Conservation (phyloP, 1,139 yeast genomes). For the Pichia sp. region DNA sequence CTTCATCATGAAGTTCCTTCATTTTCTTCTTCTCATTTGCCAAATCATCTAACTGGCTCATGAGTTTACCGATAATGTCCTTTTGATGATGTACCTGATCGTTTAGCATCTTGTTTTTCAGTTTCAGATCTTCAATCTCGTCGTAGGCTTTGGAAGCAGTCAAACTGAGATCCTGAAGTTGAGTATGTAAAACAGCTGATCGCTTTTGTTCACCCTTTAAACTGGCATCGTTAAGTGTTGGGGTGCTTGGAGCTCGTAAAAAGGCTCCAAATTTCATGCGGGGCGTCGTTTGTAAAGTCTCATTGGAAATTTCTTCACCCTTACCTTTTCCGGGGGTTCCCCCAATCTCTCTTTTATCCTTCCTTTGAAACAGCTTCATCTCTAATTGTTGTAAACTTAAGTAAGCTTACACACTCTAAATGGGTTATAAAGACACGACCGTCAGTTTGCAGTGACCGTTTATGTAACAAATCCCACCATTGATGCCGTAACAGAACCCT, state of each 20-base stretch:
- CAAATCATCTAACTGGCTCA: conserved; percentile 11
- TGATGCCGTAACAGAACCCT: no score
- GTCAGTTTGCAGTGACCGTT: no score
- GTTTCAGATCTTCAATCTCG: conserved; percentile 13
- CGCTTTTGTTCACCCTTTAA: conserved; percentile 26
- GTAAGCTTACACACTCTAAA: no score
- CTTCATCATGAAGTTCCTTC: conserved; percentile 4
- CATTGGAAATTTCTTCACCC: not conserved
- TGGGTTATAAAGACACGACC: no score
- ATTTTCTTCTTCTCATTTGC: conserved; percentile 4
- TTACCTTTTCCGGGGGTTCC: not conserved
- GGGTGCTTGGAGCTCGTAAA: conserved; percentile 10
- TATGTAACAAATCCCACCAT: no score
- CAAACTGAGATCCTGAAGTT: conserved; percentile 14
- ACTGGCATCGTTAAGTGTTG: conserved; percentile 14
- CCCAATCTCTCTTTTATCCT: not conserved
- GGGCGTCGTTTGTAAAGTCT: not conserved
- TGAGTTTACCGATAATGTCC: conserved; percentile 11
- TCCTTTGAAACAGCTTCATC: conserved; percentile 9
- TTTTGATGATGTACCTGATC: conserved; percentile 19
- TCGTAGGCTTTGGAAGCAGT: conserved; percentile 19
- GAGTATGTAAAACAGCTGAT: conserved; percentile 14
- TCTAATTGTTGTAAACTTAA: no score
- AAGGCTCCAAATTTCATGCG: not conserved
- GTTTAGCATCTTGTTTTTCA: conserved; percentile 12